Evolutionary conservation across 208 protist genomes (phyloP), one percentile per base, ranked within the genome.

Genomic region (Leishmania arabica): DNA sequence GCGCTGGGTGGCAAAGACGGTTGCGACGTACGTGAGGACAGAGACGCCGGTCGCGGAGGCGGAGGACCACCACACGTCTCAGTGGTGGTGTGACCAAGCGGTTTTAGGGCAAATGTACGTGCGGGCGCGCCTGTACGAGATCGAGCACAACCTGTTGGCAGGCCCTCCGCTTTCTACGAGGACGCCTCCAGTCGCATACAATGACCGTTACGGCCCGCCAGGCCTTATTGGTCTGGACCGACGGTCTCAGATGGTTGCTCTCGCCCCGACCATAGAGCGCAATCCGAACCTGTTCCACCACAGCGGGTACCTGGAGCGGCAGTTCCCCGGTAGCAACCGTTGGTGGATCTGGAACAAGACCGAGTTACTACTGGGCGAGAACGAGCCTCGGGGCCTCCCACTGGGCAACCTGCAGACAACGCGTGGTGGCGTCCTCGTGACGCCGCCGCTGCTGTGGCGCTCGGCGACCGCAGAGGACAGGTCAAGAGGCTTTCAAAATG

Each of bases 1-100:
- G 58, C 75, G 80, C 66, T 40, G 64, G 47, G 65, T 88, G 53
- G 78, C 74, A 27, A 40, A 62, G n/a, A 42, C 78, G 1, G 37
- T 88, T 17, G 71, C 69, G 54, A 37, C 45, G 40, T 88, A 83
- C 81, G 11, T 64, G 45, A 71, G n/a, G 56, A 54, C 45, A 34
- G 81, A 88, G 42, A 73, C 40, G 40, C 80, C 84, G 3, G 77
- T 88, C 1, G 34, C 74, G 17, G 79, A 81, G 60, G 71, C 37
- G 11, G 75, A 78, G 24, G 71, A 75, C 56, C 64, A 76, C 69
- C n/a, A 79, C 21, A 76, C 64, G 71, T 17, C 60, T 8, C 17
- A 82, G 65, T 88, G 85, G 85, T 71, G 77, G 68, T 85, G 82
- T 45, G 85, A 88, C 58, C 85, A 88, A 58, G 42, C 82, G 2